phyloP scores from a whole-genome alignment of 768 basidiomycete species.

The Suillus subaureus region DNA sequence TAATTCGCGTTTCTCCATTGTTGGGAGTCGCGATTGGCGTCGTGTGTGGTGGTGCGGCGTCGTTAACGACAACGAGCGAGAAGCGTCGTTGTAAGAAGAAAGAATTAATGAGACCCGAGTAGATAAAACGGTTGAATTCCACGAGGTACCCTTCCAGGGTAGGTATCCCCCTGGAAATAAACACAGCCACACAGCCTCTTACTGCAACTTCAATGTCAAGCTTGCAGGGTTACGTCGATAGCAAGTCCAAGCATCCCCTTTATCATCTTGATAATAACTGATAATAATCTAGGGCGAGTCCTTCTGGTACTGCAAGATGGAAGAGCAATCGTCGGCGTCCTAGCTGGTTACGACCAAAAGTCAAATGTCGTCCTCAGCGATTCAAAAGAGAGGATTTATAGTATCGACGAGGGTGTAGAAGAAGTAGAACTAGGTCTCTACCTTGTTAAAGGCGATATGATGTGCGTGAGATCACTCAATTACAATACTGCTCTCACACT shows the following conservation, averaged over 20 bases:
- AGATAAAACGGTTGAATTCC: not conserved
- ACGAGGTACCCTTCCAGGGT: no score
- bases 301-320: conserved; percentile 96
- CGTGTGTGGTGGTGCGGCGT: not conserved
- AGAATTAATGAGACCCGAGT: not conserved
- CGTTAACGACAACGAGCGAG: not conserved
- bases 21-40: not conserved
- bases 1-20: conserved; percentile 2
- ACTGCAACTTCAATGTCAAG: conserved; percentile 64
- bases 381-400: conserved; percentile 91
- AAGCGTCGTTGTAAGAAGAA: not conserved
- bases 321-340: conserved; percentile 86
- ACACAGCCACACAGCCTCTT: conserved; percentile 12
- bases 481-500: not conserved
- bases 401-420: conserved; percentile 88
- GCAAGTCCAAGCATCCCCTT: conserved; percentile 41
- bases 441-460: conserved; percentile 97
- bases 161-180: not conserved
- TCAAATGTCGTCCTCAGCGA: conserved; percentile 96
- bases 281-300: conserved; percentile 66
- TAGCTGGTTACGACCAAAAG: conserved; percentile 94
- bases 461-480: conserved; percentile 57
- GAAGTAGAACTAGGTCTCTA: conserved; percentile 94
- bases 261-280: not conserved
- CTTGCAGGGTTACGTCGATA: conserved; percentile 91